These are phyloP conservation scores for Aspergillus novoparasiticus DNA, from an alignment of 2,329 filamentous ascomycete genomes.

Conservation along the genomic window DNA sequence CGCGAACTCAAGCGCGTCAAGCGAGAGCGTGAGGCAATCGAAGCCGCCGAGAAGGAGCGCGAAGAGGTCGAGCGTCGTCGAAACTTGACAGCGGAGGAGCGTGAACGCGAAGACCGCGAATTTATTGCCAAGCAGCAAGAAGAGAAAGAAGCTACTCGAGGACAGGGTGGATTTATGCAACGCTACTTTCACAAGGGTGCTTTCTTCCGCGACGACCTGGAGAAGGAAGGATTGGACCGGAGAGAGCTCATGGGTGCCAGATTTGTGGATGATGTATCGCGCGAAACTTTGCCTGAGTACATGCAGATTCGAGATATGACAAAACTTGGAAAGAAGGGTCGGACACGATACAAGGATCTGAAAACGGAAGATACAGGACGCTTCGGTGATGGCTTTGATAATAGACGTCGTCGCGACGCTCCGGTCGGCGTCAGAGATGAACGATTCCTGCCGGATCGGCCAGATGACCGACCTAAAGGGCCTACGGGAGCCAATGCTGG, in stretches of 20 bases:
- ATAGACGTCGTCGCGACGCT: conserved; percentile 33
- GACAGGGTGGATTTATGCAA: conserved; percentile 88
- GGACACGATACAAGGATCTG: conserved; percentile 87
- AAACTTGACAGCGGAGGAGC: conserved; percentile 83
- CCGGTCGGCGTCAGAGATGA: conserved; percentile 47
- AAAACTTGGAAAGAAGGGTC: conserved; percentile 87
- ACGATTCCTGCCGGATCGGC: conserved; percentile 49
- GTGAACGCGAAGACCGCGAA: conserved; percentile 79
- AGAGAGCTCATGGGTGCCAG: conserved; percentile 83
- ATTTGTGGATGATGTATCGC: conserved; percentile 84
- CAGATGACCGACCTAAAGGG: conserved; percentile 37
- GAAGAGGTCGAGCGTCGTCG: conserved; percentile 87
- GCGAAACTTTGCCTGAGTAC: conserved; percentile 83
- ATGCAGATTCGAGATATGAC: conserved; percentile 94
- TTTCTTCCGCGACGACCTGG: conserved; percentile 84
- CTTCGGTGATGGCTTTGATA: conserved; percentile 60
- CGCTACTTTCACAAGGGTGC: conserved; percentile 97
- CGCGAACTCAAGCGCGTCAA: conserved; percentile 88
- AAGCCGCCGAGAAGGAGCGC: conserved; percentile 78
- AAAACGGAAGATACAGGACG: conserved; percentile 85
- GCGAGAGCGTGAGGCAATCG: conserved; percentile 81
- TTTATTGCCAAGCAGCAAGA: conserved; percentile 77
- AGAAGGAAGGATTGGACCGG: conserved; percentile 72
- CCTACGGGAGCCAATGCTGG: conserved; percentile 52
- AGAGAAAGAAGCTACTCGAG: conserved; percentile 71